Conservation (phyloP, 352 stramenopile genomes). For the Globisporangium sylvaticum region DNA sequence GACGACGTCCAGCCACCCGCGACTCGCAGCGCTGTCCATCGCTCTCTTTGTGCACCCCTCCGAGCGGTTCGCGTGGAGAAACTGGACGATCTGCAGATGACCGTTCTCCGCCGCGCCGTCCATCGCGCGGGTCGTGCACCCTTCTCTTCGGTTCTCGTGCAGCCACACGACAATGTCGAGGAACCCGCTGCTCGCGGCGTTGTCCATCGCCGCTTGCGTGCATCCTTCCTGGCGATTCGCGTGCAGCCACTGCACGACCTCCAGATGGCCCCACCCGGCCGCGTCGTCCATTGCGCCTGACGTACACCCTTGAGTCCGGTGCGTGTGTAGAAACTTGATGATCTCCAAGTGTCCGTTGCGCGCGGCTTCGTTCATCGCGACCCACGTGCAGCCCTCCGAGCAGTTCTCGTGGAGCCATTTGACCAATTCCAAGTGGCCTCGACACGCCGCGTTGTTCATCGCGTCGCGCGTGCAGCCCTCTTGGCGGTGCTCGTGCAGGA, state of each 20-base stretch:
- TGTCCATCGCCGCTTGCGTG: conserved; percentile 11
- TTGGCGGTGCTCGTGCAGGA: conserved; percentile 7
- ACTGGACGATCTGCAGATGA: conserved; percentile 7
- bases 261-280: conserved; percentile 9
- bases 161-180: conserved; percentile 12
- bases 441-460: conserved; percentile 14
- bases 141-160: conserved; percentile 2
- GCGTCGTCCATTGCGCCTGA: conserved; percentile 7
- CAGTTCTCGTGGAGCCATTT: conserved; percentile 18
- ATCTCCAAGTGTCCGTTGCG: conserved; percentile 11
- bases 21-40: conserved; percentile 10
- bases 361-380: conserved; percentile 15
- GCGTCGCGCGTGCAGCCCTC: conserved; percentile 16
- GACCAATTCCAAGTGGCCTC: conserved; percentile 11
- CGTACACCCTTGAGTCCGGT: conserved; percentile 10
- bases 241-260: conserved; percentile 13
- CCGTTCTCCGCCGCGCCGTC: conserved; percentile 14
- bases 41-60: conserved; percentile 11
- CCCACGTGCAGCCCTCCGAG: conserved; percentile 16
- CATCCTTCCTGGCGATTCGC: conserved; percentile 5
- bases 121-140: conserved; percentile 13
- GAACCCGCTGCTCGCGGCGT: conserved; percentile 5
- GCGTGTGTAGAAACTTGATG: conserved; percentile 9
- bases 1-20: conserved; percentile 11
- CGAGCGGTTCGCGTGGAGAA: conserved; percentile 2